These are phyloP conservation scores for Diversispora eburnea DNA, from an alignment of 192 early-diverging fungal genomes.

Conservation along the genomic window DNA sequence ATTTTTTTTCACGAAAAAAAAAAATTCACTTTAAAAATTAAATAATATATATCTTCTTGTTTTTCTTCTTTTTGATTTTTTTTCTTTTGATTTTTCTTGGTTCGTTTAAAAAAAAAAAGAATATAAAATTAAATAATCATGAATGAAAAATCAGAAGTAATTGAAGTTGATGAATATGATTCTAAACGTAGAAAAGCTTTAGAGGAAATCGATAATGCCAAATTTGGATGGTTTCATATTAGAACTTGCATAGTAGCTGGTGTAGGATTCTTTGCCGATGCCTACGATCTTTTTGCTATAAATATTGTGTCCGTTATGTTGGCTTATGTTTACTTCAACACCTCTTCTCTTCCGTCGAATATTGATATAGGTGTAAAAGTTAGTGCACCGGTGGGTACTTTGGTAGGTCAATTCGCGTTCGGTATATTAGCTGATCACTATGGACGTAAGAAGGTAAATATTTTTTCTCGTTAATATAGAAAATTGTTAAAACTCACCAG, in stretches of 20 bases:
- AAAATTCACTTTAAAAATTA: no score
- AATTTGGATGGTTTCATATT: slow-evolving; percentile 73
- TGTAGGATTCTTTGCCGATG: slow-evolving; percentile 87
- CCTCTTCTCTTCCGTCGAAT: slow-evolving; percentile 58
- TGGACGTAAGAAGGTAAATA: slow-evolving; percentile 65
- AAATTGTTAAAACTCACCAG: no score
- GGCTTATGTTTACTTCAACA: slow-evolving; percentile 61
- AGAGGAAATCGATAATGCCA: slow-evolving; percentile 64
- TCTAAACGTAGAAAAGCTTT: slow-evolving; percentile 37
- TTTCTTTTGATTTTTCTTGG: no score
- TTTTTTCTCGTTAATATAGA: background rate
- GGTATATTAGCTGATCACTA: slow-evolving; percentile 79
- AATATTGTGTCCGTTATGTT: slow-evolving; percentile 85
- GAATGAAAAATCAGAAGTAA: no score
- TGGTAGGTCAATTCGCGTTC: slow-evolving; percentile 87
- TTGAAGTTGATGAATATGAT: slow-evolving; percentile 21
- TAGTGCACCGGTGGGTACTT: slow-evolving; percentile 80
- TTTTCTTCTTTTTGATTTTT: no score
- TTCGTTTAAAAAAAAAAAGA: no score
- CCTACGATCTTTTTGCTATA: slow-evolving; percentile 96
- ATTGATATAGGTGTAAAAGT: slow-evolving; percentile 79
- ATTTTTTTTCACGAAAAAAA: no score
- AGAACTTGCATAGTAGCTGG: slow-evolving; percentile 65
- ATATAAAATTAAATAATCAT: no score
- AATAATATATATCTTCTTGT: no score